Conservation (phyloP, 306 rosid genomes). For the Malus asiatica region DNA sequence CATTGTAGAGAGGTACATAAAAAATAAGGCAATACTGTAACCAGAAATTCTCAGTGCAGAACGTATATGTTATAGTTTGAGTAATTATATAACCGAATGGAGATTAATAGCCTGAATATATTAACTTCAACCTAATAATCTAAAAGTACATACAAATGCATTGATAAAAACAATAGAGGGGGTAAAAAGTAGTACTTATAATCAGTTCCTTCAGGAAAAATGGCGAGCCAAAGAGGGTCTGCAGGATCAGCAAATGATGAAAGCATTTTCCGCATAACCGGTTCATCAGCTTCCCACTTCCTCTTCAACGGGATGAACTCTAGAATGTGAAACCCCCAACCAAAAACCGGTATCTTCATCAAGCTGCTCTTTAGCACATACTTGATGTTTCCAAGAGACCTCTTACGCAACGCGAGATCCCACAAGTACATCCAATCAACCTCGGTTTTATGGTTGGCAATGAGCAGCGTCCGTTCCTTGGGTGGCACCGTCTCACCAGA, state of each 20-base stretch:
- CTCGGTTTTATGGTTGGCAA: constrained; percentile 92
- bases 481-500: constrained; percentile 68
- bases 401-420: constrained; percentile 82
- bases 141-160: background rate
- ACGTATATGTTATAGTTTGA: too few relatives aligned
- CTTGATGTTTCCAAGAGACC: constrained; percentile 69
- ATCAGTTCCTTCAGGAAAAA: constrained; percentile 98
- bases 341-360: constrained; percentile 86
- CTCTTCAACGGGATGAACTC: constrained; percentile 93
- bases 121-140: constrained; percentile 10
- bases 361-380: constrained; percentile 89
- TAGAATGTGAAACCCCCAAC: constrained; percentile 92
- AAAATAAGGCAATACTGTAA: background rate
- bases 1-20: background rate
- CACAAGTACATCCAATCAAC: constrained; percentile 99
- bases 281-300: constrained; percentile 86
- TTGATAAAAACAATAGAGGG: constrained; percentile 6
- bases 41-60: background rate
- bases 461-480: constrained; percentile 70
- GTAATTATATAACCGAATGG: background rate
- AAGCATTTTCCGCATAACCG: constrained; percentile 41
- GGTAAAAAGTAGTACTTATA: constrained; percentile 48
- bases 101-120: background rate
- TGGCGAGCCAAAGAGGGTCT: constrained; percentile 81
- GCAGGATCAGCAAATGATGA: constrained; percentile 52